Percentiles rank a stretch among this genome's conserved stretches.
phyloP scores from a whole-genome alignment of 768 basidiomycete genomes.

The Chalciporus piperatus region DNA sequence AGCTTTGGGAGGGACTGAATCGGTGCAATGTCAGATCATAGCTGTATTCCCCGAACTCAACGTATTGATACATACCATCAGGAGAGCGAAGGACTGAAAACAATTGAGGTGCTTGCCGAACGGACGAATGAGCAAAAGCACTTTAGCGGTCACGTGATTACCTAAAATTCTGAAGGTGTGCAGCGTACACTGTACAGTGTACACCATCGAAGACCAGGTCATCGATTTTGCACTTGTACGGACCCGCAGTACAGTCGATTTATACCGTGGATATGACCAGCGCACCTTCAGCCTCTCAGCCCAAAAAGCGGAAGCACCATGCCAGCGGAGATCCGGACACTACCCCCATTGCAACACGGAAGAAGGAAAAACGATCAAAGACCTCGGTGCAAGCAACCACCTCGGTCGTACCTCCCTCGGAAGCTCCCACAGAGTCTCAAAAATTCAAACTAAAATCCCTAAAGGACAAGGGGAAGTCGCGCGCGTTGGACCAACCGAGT shows the following conservation, averaged over 20 bases:
- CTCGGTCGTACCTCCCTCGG: neutral
- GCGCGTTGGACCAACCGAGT: conserved; percentile 28
- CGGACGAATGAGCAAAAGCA: neutral
- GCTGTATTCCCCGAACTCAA: neutral
- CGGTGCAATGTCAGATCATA: conserved; percentile 2
- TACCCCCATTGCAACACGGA: conserved; percentile 28
- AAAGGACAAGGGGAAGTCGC: conserved; percentile 39
- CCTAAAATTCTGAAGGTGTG: conserved; percentile 8
- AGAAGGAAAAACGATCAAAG: conserved; percentile 32
- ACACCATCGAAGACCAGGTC: neutral
- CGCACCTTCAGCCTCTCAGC: conserved; percentile 7
- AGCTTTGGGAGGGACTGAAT: conserved; percentile 73
- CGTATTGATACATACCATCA: conserved; percentile 17
- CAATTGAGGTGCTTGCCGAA: neutral
- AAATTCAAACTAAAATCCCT: conserved; percentile 22
- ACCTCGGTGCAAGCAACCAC: neutral
- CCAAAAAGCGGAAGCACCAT: conserved; percentile 55
- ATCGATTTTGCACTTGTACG: neutral
- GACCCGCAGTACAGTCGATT: neutral
- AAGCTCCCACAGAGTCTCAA: conserved; percentile 10
- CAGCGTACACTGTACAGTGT: neutral
- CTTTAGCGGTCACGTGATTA: conserved; percentile 16
- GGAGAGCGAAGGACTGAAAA: conserved; percentile 5
- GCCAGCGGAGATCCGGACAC: conserved; percentile 16
- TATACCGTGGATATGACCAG: conserved; percentile 9